phyloP scores from a whole-genome alignment of 202 grass and related monocot species.

The Schoenoplectus tabernaemontani region DNA sequence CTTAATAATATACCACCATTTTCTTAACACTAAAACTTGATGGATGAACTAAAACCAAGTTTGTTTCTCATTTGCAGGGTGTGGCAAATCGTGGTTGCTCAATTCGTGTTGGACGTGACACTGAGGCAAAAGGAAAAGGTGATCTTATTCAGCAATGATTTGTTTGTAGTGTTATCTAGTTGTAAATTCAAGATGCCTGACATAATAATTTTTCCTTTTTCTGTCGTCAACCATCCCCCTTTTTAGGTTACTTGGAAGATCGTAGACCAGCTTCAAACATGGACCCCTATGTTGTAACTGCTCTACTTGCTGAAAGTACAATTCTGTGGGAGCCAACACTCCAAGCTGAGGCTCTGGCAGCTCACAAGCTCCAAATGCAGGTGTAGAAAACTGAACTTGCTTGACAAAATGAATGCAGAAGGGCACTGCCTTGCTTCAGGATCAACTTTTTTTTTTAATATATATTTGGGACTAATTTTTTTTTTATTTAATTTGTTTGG shows the following conservation, averaged over 20 bases:
- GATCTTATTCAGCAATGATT: constrained; percentile 7
- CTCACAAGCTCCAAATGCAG: constrained; percentile 70
- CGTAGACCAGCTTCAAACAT: constrained; percentile 93
- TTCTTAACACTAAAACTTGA: constrained; percentile 7
- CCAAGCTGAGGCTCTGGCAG: constrained; percentile 72
- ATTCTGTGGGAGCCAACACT: constrained; percentile 84
- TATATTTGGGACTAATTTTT: background rate
- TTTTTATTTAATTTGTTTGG: background rate
- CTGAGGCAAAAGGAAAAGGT: constrained; percentile 92
- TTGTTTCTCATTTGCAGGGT: constrained; percentile 35
- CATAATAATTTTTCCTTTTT: background rate
- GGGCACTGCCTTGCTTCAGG: background rate
- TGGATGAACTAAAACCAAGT: background rate
- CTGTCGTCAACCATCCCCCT: background rate
- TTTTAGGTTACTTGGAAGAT: constrained; percentile 87
- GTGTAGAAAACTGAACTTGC: constrained; percentile 37
- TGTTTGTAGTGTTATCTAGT: constrained; percentile 3
- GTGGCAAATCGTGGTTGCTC: constrained; percentile 97
- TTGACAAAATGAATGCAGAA: background rate
- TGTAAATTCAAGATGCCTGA: constrained; percentile 4
- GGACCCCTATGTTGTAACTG: constrained; percentile 86
- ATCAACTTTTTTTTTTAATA: constrained; percentile 3
- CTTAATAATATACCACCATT: background rate
- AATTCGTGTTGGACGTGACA: constrained; percentile 87
- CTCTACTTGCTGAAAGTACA: constrained; percentile 74